Evolutionary conservation across 257 asterid species (phyloP).

Genomic region (Mentha longifolia): DNA sequence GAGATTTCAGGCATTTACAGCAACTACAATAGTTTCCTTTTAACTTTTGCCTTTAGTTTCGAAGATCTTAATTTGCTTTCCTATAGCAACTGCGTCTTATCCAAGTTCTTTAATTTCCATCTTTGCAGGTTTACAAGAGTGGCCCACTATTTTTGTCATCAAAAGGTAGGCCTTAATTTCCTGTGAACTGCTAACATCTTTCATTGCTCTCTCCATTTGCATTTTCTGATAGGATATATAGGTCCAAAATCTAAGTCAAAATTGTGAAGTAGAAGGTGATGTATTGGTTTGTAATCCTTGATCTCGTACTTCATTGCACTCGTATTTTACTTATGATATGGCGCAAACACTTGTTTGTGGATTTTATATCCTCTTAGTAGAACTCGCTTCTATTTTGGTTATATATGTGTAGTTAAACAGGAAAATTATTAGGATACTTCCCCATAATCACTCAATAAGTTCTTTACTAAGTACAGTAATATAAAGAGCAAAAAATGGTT

Average conservation of each 20-base stretch:
- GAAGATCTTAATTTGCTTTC: background rate
- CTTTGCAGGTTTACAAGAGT: slow-evolving; percentile 86
- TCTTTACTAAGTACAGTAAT: too few species aligned
- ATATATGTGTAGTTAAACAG: too few species aligned
- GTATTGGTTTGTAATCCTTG: too few species aligned
- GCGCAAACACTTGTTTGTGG: too few species aligned
- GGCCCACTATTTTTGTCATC: slow-evolving; percentile 96
- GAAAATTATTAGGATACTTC: too few species aligned
- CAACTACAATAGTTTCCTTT: background rate
- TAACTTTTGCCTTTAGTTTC: background rate
- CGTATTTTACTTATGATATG: too few species aligned
- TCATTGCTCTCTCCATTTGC: slow-evolving; percentile 14
- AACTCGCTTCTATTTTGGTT: too few species aligned
- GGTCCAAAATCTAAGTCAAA: too few species aligned
- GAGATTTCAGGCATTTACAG: slow-evolving; percentile 10
- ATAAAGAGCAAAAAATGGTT: slow-evolving; percentile 13
- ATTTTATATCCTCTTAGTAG: too few species aligned
- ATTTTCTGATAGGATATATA: background rate
- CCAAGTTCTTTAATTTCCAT: slow-evolving; percentile 26
- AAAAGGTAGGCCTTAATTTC: slow-evolving; percentile 55
- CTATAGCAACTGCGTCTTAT: slow-evolving; percentile 17
- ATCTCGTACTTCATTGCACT: too few species aligned
- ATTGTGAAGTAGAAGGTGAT: too few species aligned
- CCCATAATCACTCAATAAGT: too few species aligned
- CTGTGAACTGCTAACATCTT: background rate